Evolutionary conservation across 495 filamentous ascomycete genomes (phyloP).

Genomic region (Talaromyces wortmannii): DNA sequence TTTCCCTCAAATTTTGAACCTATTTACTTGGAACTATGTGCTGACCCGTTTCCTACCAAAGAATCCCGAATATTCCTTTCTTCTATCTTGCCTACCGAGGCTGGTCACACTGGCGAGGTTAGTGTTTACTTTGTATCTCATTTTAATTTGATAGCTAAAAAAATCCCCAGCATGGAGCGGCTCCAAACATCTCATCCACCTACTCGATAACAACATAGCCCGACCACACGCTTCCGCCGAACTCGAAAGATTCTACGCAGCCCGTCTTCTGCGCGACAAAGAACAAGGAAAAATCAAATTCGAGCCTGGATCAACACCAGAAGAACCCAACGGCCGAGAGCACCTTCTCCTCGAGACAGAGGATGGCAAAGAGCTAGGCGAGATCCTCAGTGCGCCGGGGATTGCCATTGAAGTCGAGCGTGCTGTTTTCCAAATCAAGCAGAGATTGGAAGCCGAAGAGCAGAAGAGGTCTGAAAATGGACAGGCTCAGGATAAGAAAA

Average conservation of each 20-base stretch:
- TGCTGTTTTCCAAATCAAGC: slow-evolving; percentile 81
- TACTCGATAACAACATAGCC: slow-evolving; percentile 65
- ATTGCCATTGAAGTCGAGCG: slow-evolving; percentile 84
- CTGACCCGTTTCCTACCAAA: slow-evolving; percentile 20
- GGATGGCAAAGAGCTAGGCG: slow-evolving; percentile 56
- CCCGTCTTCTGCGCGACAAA: slow-evolving; percentile 21
- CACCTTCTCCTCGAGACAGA: slow-evolving; percentile 52
- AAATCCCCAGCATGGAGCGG: slow-evolving; percentile 57
- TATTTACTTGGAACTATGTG: background rate
- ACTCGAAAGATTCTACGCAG: slow-evolving; percentile 69
- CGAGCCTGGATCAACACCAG: slow-evolving; percentile 7
- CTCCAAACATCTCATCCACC: slow-evolving; percentile 76
- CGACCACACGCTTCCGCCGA: slow-evolving; percentile 51
- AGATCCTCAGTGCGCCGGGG: slow-evolving; percentile 69
- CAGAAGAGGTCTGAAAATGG: slow-evolving; percentile 9
- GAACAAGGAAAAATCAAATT: background rate
- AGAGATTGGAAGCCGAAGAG: slow-evolving; percentile 49
- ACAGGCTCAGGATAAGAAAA: background rate
- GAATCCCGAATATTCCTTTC: slow-evolving; percentile 93
- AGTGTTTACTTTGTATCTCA: slow-evolving; percentile 8
- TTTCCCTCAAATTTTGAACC: background rate
- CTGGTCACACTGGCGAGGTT: slow-evolving; percentile 63
- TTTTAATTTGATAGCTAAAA: background rate
- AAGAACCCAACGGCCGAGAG: slow-evolving; percentile 43
- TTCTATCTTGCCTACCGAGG: slow-evolving; percentile 87